These are phyloP conservation scores for Fusarium miscanthi DNA, from an alignment of 2,329 filamentous ascomycete species.

Conservation along the genomic window DNA sequence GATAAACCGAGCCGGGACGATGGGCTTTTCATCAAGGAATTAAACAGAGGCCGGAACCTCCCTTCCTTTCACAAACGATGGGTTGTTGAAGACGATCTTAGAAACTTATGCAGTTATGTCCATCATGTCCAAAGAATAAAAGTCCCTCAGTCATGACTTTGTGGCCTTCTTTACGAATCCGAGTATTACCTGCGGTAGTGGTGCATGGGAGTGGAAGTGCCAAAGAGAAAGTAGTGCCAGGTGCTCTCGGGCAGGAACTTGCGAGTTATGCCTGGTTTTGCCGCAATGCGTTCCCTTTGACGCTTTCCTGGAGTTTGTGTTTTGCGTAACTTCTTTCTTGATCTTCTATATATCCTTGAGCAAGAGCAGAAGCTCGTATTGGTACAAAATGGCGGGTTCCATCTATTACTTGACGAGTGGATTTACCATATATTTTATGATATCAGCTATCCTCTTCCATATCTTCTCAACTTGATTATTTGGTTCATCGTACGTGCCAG, in stretches of 20 bases:
- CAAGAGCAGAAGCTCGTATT: neutral
- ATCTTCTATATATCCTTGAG: slow-evolving; percentile 4
- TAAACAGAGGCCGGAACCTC: slow-evolving; percentile 2
- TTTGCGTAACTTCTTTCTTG: neutral
- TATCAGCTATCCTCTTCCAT: neutral
- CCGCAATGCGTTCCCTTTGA: slow-evolving; percentile 10
- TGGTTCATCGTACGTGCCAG: slow-evolving; percentile 28
- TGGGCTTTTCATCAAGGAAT: slow-evolving; percentile 28
- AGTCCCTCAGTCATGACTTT: neutral
- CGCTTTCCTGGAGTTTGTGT: neutral
- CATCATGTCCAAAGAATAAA: slow-evolving; percentile 18
- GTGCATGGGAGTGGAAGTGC: neutral
- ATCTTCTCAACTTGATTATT: slow-evolving; percentile 2
- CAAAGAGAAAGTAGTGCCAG: neutral
- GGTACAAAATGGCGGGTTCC: slow-evolving; percentile 12
- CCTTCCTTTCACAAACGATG: neutral
- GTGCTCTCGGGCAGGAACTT: neutral
- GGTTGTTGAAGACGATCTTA: slow-evolving; percentile 11
- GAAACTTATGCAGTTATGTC: slow-evolving; percentile 38
- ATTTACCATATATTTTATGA: neutral
- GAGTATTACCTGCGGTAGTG: neutral
- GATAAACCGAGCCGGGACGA: slow-evolving; percentile 47
- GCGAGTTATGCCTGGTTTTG: neutral
- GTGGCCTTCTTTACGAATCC: neutral
- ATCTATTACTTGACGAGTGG: neutral